phyloP scores from a whole-genome alignment of 345 rosid species.

The Kandelia obovata region DNA sequence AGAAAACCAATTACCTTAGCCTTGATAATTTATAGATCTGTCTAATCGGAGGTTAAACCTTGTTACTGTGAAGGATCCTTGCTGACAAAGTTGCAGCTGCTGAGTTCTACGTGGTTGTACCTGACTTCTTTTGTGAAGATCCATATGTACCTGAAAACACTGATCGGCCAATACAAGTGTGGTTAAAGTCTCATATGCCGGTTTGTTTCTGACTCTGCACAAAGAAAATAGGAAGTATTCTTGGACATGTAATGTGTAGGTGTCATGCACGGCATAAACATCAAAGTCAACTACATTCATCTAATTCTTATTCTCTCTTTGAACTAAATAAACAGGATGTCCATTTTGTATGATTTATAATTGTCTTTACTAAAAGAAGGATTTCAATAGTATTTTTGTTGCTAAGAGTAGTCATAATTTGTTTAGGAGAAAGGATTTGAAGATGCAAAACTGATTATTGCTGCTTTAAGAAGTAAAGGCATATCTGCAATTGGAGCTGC shows the following conservation, averaged over 20 bases:
- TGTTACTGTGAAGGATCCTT: constrained; percentile 9
- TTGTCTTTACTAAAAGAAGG: neutral
- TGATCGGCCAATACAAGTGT: constrained; percentile 13
- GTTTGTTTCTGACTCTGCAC: constrained; percentile 14
- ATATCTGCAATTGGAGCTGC: constrained; percentile 37
- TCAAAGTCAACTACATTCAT: too few species aligned
- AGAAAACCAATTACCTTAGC: too few species aligned
- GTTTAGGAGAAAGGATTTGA: constrained; percentile 36
- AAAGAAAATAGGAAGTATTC: neutral
- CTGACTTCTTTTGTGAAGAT: constrained; percentile 20
- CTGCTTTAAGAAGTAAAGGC: constrained; percentile 33
- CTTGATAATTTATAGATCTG: neutral
- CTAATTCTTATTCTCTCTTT: neutral
- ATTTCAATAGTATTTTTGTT: neutral
- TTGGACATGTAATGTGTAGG: neutral
- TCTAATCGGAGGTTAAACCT: neutral
- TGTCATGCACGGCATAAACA: neutral
- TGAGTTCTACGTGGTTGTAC: constrained; percentile 13
- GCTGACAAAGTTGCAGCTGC: constrained; percentile 27
- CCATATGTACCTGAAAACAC: constrained; percentile 5
- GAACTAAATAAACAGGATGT: neutral
- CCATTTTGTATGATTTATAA: neutral
- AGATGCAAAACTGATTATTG: constrained; percentile 32
- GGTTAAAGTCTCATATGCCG: constrained; percentile 27
- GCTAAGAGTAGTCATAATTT: neutral